These are phyloP conservation scores for Lasiosphaeria hispida DNA, from an alignment of 495 filamentous ascomycete species.

Conservation along the genomic window DNA sequence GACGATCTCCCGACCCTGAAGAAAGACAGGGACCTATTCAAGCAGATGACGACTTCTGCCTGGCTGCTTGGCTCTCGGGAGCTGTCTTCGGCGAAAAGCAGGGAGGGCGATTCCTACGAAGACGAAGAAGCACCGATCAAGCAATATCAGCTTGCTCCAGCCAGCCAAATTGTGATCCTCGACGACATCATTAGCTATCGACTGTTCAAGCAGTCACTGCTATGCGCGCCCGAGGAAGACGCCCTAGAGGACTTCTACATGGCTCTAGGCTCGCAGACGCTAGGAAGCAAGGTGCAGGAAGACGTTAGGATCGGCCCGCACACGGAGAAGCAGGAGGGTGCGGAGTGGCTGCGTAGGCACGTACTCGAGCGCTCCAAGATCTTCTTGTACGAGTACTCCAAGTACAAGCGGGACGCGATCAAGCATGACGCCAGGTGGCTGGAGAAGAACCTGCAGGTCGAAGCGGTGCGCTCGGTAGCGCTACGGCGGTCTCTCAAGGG, in stretches of 20 bases:
- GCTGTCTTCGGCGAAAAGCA: slow-evolving; percentile 48
- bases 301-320: slow-evolving; percentile 54
- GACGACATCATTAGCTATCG: slow-evolving; percentile 85
- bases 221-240: slow-evolving; percentile 87
- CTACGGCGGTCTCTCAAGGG: slow-evolving; percentile 71
- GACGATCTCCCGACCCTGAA: slow-evolving; percentile 66
- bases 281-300: slow-evolving; percentile 60
- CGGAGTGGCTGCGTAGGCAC: slow-evolving; percentile 64
- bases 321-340: slow-evolving; percentile 45
- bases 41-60: slow-evolving; percentile 67
- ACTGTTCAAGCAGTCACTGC: slow-evolving; percentile 75
- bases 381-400: slow-evolving; percentile 71
- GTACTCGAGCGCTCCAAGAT: slow-evolving; percentile 83
- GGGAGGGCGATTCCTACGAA: slow-evolving; percentile 54
- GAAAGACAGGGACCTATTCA: slow-evolving; percentile 73
- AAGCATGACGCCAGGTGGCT: slow-evolving; percentile 86
- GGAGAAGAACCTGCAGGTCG: slow-evolving; percentile 78
- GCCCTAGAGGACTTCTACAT: slow-evolving; percentile 78
- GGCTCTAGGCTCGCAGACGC: slow-evolving; percentile 55
- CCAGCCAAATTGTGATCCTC: slow-evolving; percentile 70
- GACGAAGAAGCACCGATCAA: slow-evolving; percentile 70
- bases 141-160: slow-evolving; percentile 69
- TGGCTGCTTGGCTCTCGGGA: slow-evolving; percentile 82
- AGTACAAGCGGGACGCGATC: slow-evolving; percentile 62
- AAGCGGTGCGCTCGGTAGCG: slow-evolving; percentile 69